Base-by-base conservation (phyloP, 2,329 filamentous ascomycete genomes). In the Aspergillus piperis region DNA sequence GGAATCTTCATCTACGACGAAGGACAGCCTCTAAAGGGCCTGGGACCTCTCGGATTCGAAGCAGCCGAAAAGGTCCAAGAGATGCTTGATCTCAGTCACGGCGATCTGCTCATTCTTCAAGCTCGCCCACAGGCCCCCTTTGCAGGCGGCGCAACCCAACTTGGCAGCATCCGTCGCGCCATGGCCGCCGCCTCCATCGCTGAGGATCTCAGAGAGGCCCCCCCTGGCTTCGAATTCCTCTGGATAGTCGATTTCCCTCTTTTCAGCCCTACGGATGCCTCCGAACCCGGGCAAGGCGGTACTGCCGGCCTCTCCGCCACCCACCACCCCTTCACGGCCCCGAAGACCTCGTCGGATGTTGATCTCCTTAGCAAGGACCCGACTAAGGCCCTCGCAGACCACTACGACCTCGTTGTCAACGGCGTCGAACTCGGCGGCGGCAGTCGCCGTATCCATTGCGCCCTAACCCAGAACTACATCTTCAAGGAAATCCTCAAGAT, bases 371-470 rank as follows among this genome's bases (percentile, higher is more conserved):
- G 87, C 39, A 87, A 83, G 0, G 83, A 92, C 42, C 94, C 95
- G 0, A 81, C 92, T 0, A 77, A 83, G 50, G 92, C 87, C 1
- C 86, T 84, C 67, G 96, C 90, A 3, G 94, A 96, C 69, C 93
- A 96, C 73, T 99, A 97, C 77, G 95, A 99, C 69, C 86, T 99
- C 13, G 94, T 99, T 0, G 86, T 98, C 68, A 99, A 99, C 73
- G 95, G 95, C 3, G 87, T 96, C 5, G 95, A 99, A 76, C 84
- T 99, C 1, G 95, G 95, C 25, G 95, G 95, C 10, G 96, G 95
- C 36, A 96, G 91, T 74, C 86, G 92, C 13, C 91, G 95, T 83
- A 97, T 98, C 59, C 95, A 99, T 77, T 84, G 90, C 47, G 88
- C 91, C 0, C 82, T 85, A 0, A 83, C 97, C 67, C 95, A 99